Evolutionary conservation across 805 yeast species (phyloP).

Genomic region (Dipodascus geniculatus): DNA sequence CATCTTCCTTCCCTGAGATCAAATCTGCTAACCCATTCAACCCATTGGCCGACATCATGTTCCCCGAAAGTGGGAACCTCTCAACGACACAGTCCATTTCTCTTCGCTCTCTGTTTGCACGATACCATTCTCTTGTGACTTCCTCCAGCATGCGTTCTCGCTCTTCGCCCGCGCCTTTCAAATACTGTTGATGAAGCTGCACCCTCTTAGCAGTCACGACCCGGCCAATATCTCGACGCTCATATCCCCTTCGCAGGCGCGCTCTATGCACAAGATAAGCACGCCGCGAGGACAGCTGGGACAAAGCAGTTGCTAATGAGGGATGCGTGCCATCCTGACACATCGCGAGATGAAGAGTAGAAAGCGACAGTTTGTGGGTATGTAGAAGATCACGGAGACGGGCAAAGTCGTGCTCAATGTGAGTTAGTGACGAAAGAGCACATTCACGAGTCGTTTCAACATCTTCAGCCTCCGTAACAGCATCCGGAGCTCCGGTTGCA

Average conservation of each 20-base stretch:
- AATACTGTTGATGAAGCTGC: slow-evolving; percentile 72
- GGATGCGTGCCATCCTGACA: slow-evolving; percentile 89
- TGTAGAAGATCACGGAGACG: slow-evolving; percentile 70
- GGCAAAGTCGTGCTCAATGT: slow-evolving; percentile 81
- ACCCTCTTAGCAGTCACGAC: slow-evolving; percentile 75
- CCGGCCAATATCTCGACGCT: slow-evolving; percentile 61
- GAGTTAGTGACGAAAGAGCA: slow-evolving; percentile 63
- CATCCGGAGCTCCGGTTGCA: slow-evolving; percentile 14
- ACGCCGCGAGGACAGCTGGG: slow-evolving; percentile 59
- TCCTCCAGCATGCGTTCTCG: slow-evolving; percentile 53
- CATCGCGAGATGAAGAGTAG: slow-evolving; percentile 74
- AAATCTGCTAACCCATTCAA: neutral
- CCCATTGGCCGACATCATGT: neutral
- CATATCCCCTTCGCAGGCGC: slow-evolving; percentile 44
- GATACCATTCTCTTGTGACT: slow-evolving; percentile 84
- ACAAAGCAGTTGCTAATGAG: slow-evolving; percentile 61
- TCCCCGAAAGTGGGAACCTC: neutral
- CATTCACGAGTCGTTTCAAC: slow-evolving; percentile 33
- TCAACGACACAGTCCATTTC: slow-evolving; percentile 51
- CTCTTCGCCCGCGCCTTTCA: slow-evolving; percentile 53
- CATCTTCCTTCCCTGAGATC: neutral
- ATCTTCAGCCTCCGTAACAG: slow-evolving; percentile 12
- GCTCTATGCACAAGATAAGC: slow-evolving; percentile 53
- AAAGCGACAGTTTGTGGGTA: slow-evolving; percentile 65
- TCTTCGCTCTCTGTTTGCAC: slow-evolving; percentile 78